Conservation (phyloP, 257 asterid genomes). For the Plantago elongata region DNA sequence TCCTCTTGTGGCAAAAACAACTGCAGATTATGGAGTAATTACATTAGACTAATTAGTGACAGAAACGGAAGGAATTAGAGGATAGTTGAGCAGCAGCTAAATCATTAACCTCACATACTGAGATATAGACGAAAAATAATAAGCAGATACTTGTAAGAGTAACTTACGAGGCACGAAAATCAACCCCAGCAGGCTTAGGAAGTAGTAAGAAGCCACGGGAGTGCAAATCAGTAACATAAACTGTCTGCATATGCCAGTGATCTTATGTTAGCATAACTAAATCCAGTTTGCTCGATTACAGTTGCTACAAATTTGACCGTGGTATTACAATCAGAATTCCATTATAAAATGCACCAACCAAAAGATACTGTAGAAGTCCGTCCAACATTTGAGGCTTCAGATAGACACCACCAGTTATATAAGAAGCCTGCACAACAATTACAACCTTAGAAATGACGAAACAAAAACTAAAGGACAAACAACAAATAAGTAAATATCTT, state of each 20-base stretch:
- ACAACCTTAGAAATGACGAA: conserved; percentile 17
- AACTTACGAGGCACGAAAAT: conserved; percentile 97
- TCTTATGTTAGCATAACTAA: conserved; percentile 11
- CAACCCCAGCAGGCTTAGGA: conserved; percentile 94
- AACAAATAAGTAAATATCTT: conserved; percentile 1
- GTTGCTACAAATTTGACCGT: too few species aligned
- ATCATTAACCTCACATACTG: too few species aligned
- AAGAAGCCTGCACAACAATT: conserved; percentile 62
- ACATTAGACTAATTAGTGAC: background rate
- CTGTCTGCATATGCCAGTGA: conserved; percentile 51
- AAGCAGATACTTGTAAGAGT: conserved; percentile 3
- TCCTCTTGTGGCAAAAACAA: conserved; percentile 94
- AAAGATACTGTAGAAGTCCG: conserved; percentile 75
- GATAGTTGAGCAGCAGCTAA: too few species aligned
- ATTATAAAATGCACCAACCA: conserved; percentile 43
- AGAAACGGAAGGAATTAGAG: background rate
- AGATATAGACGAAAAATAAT: too few species aligned
- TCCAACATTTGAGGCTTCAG: conserved; percentile 78
- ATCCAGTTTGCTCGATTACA: too few species aligned
- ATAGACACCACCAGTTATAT: conserved; percentile 83
- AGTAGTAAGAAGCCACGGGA: conserved; percentile 79
- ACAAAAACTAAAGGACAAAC: conserved; percentile 17
- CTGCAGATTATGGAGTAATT: conserved; percentile 30
- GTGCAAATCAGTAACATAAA: conserved; percentile 85
- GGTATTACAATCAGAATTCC: background rate